Evolutionary conservation across 2,329 filamentous ascomycete species (phyloP).

Genomic region (Tetracladium maxilliforme): DNA sequence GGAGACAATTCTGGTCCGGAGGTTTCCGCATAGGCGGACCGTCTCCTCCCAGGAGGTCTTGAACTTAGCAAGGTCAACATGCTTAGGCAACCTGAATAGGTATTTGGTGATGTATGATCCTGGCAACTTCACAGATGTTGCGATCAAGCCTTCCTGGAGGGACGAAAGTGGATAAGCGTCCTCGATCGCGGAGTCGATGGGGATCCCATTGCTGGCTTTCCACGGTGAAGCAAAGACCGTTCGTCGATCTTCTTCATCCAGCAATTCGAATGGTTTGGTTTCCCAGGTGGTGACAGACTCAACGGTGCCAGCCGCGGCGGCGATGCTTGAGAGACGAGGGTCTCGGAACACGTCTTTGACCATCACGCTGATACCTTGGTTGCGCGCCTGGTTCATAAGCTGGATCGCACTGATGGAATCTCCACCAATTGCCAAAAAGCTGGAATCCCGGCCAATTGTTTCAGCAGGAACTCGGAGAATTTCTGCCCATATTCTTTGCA

Average conservation of each 20-base stretch:
- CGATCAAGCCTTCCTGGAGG: too few species aligned
- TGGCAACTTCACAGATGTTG: too few species aligned
- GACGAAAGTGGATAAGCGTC: too few species aligned
- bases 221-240: constrained; percentile 2
- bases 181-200: too few species aligned
- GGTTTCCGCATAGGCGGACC: too few species aligned
- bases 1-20: too few species aligned
- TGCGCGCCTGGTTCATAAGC: constrained; percentile 18
- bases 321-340: too few species aligned
- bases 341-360: constrained; percentile 9
- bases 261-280: too few species aligned
- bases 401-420: constrained; percentile 74
- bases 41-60: constrained; percentile 46
- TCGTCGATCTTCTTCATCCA: constrained; percentile 10
- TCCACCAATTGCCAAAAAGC: constrained; percentile 64
- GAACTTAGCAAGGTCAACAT: constrained; percentile 32
- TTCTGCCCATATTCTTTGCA: constrained; percentile 39
- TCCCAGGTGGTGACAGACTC: too few species aligned
- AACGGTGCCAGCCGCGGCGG: too few species aligned
- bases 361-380: constrained; percentile 4
- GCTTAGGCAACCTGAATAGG: too few species aligned
- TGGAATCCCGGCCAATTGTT: constrained; percentile 46
- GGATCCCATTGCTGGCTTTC: background rate
- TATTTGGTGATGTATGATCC: too few species aligned
- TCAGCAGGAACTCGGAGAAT: constrained; percentile 27